Base-by-base conservation (phyloP, 306 rosid species). In the Quercus mongolica region DNA sequence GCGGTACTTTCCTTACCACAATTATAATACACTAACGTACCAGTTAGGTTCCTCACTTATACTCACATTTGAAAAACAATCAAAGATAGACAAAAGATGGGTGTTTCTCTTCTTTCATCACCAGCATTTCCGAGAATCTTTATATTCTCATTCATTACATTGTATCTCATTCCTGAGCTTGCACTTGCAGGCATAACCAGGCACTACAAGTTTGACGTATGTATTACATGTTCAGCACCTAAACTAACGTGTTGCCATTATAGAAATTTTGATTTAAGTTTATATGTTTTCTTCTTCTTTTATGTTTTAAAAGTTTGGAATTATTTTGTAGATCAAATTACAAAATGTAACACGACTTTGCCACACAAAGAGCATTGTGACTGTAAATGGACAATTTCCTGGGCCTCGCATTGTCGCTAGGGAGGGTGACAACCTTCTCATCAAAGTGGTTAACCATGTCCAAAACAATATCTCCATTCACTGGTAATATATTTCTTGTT, bases 341-440 rank as follows among this genome's bases (percentile, higher is more conserved):
- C 71, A 87, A 76, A 90, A 89, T 80, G 92, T 92, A 64, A 89
- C 92, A 18, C 70, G 93, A 58, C 38, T 92, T 5, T 89, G 95
- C 81, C 91, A 90, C 78, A 85, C 76, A 1, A 90, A 87, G 86
- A 89, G 81, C 78, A 83, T 92, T 41, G 86, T 90, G 69, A 89
- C 93, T 2, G 94, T 87, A 64, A 90, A 92, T 52, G 93, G 96
- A 13, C 80, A 84, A 30, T 90, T 90, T 86, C 97, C 95, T 0
- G 97, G 97, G 67, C 97, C 97, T 72, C 82, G 84, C 4, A 86
- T 92, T 79, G 84, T 90, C 18, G 93, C 91, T 3, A 80, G 95
- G 20, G 97, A 92, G 55, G 94, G 93, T 44, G 93, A 91, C 51
- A 82, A 59, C 3, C 81, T 89, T n/a, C 70, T 89, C 25, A 87